Conservation (phyloP, 2,329 filamentous ascomycete genomes). For the Pyrenochaeta sp. region DNA sequence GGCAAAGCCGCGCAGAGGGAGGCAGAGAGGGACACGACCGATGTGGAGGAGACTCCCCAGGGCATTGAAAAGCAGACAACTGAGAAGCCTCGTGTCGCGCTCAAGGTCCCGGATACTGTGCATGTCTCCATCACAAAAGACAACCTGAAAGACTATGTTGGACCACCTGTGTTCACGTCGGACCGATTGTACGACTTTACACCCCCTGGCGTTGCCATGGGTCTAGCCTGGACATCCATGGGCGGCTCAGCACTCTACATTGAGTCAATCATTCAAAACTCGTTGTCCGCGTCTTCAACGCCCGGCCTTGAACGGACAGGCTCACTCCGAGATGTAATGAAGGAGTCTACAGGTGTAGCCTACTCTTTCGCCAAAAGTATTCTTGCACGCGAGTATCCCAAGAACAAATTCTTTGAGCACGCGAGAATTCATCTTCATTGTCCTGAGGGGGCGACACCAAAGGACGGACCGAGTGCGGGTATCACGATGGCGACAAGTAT, state of each 20-base stretch:
- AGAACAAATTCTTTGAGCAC: slow-evolving; percentile 96
- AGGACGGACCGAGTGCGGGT: slow-evolving; percentile 82
- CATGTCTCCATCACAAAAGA: slow-evolving; percentile 87
- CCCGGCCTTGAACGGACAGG: slow-evolving; percentile 90
- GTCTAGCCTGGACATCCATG: slow-evolving; percentile 96
- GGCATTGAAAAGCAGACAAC: slow-evolving; percentile 67
- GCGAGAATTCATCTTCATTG: slow-evolving; percentile 96
- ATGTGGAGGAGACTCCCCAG: slow-evolving; percentile 69
- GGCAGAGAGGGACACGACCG: slow-evolving; percentile 70
- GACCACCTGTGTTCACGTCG: slow-evolving; percentile 92
- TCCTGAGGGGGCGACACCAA: slow-evolving; percentile 93
- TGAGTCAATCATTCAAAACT: slow-evolving; percentile 91
- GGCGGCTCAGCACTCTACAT: slow-evolving; percentile 96
- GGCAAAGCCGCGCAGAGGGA: slow-evolving; percentile 80
- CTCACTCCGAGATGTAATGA: slow-evolving; percentile 97
- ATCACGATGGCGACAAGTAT: slow-evolving; percentile 98
- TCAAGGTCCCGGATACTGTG: slow-evolving; percentile 86
- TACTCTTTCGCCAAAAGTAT: slow-evolving; percentile 95
- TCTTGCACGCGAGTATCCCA: slow-evolving; percentile 83
- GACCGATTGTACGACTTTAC: slow-evolving; percentile 94
- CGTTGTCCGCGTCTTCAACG: slow-evolving; percentile 75
- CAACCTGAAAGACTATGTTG: slow-evolving; percentile 95
- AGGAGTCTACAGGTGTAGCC: slow-evolving; percentile 92
- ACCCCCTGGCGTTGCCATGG: slow-evolving; percentile 95
- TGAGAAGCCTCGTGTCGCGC: slow-evolving; percentile 73